Evolutionary conservation across 2,329 filamentous ascomycete genomes (phyloP).

Genomic region (Cytospora mali): DNA sequence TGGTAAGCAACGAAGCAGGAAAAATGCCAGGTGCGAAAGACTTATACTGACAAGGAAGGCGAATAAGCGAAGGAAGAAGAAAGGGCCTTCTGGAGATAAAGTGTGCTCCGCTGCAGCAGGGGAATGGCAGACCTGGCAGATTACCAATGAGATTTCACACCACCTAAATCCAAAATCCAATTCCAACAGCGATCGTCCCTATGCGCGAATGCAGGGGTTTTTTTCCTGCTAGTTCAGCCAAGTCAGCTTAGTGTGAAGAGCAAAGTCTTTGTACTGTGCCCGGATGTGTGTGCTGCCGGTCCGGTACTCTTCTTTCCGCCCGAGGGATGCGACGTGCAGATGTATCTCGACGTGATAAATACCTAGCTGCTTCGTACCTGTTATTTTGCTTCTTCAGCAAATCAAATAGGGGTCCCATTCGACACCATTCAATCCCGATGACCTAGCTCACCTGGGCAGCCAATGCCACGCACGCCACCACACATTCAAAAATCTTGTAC

Average conservation of each 20-base stretch:
- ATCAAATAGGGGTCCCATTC: neutral
- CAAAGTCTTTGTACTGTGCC: neutral
- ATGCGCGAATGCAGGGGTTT: constrained; percentile 13
- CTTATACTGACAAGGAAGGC: neutral
- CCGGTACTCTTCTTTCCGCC: neutral
- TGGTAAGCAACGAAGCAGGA: constrained; percentile 3
- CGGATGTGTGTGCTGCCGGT: neutral
- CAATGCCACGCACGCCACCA: no score
- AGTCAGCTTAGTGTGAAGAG: neutral
- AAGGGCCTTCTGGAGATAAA: constrained; percentile 21
- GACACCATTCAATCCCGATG: neutral
- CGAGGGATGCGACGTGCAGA: no score
- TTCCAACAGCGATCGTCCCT: constrained; percentile 13
- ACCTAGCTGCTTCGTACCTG: no score
- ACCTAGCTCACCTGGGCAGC: neutral
- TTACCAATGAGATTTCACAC: constrained; percentile 24
- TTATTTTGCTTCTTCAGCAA: no score
- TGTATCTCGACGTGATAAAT: no score
- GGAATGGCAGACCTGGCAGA: constrained; percentile 20
- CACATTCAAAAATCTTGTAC: no score
- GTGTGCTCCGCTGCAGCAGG: constrained; percentile 9
- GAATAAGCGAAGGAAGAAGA: neutral
- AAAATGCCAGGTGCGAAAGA: neutral
- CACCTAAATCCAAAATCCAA: constrained; percentile 8
- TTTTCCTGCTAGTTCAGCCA: neutral